These are phyloP conservation scores for Clonostachys chloroleuca DNA, from an alignment of 2,329 filamentous ascomycete species.

Conservation along the genomic window DNA sequence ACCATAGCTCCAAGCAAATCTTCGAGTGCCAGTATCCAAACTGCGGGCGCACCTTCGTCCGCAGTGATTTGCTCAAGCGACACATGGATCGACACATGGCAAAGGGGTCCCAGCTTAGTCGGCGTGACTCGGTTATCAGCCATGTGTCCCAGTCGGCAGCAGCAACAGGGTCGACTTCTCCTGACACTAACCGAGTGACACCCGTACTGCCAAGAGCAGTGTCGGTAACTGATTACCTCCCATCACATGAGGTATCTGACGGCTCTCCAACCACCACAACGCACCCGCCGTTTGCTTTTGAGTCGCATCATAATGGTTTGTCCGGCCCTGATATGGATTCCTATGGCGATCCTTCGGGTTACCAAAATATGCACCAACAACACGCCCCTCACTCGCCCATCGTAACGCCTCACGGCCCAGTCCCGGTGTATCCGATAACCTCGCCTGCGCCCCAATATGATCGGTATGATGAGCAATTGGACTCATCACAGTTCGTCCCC, in stretches of 20 bases:
- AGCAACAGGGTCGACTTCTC: slow-evolving; percentile 1
- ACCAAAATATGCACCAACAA: not conserved
- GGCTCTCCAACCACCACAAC: too few species aligned
- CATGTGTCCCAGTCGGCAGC: slow-evolving; percentile 17
- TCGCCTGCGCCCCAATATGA: not conserved
- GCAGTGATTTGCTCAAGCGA: slow-evolving; percentile 85
- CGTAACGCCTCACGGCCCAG: not conserved
- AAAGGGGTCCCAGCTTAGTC: slow-evolving; percentile 71
- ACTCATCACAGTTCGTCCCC: slow-evolving; percentile 39
- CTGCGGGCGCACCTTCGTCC: slow-evolving; percentile 86
- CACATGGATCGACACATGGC: slow-evolving; percentile 79
- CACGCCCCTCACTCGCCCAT: not conserved
- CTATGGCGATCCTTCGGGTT: not conserved
- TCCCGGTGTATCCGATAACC: not conserved
- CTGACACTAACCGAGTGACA: not conserved
- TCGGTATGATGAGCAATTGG: not conserved
- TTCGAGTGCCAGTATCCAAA: slow-evolving; percentile 91
- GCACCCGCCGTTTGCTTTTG: too few species aligned
- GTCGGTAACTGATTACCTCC: too few species aligned
- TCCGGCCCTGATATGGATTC: not conserved
- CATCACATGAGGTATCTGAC: too few species aligned
- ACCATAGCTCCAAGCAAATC: slow-evolving; percentile 93
- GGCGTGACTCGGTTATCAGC: slow-evolving; percentile 54
- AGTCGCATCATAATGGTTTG: not conserved
- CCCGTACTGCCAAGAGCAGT: slow-evolving; percentile 5